These are phyloP conservation scores for Manihot esculenta DNA, from an alignment of 441 rosid genomes.

Conservation along the genomic window DNA sequence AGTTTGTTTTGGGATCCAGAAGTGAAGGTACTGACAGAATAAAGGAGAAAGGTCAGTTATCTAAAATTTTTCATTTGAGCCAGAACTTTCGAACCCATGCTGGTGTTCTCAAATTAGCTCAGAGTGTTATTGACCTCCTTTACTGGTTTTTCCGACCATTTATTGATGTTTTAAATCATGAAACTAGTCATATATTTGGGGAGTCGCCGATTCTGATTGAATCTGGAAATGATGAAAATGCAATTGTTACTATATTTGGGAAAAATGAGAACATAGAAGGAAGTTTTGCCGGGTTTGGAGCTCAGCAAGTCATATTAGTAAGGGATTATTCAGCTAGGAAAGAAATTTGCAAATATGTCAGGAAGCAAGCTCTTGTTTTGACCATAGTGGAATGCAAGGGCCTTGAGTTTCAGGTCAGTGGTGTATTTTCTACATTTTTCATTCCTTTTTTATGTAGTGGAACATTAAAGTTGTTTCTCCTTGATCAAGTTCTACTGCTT, in stretches of 20 bases:
- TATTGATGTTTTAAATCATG: slow-evolving; percentile 40
- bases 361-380: slow-evolving; percentile 54
- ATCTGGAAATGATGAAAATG: slow-evolving; percentile 36
- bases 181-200: slow-evolving; percentile 45
- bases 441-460: too few relatives aligned
- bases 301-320: slow-evolving; percentile 56
- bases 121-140: slow-evolving; percentile 52
- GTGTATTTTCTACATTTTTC: not conserved
- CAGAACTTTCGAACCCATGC: slow-evolving; percentile 63
- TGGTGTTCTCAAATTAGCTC: slow-evolving; percentile 53
- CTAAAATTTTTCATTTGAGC: slow-evolving; percentile 41
- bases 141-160: slow-evolving; percentile 40
- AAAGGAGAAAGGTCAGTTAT: slow-evolving; percentile 40
- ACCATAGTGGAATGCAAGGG: slow-evolving; percentile 60
- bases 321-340: slow-evolving; percentile 41
- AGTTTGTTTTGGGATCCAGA: slow-evolving; percentile 38
- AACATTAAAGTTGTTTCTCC: not conserved
- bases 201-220: slow-evolving; percentile 53
- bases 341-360: slow-evolving; percentile 36
- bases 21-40: slow-evolving; percentile 14
- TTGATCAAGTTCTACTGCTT: not conserved
- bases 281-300: slow-evolving; percentile 48
- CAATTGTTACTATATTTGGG: slow-evolving; percentile 39
- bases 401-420: slow-evolving; percentile 57
- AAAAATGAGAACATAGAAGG: slow-evolving; percentile 20